These are phyloP conservation scores for Wallacemonas sp. DNA, from an alignment of 208 protist species.

Conservation along the genomic window DNA sequence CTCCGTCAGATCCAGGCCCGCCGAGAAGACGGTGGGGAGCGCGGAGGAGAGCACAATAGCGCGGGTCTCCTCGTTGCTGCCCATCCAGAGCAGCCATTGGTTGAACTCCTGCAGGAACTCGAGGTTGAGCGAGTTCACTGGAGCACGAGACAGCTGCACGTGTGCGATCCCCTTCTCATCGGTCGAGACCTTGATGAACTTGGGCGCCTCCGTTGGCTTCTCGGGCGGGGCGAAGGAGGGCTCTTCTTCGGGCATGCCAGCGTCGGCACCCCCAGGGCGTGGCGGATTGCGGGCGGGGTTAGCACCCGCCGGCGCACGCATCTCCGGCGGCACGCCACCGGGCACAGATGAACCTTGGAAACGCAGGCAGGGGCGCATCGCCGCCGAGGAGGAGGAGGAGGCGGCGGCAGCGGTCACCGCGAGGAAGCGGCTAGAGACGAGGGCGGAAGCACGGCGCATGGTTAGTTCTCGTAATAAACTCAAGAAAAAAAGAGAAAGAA, in stretches of 20 bases:
- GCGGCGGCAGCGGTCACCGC: background rate
- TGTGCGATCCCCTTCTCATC: constrained; percentile 55
- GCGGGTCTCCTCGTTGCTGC: constrained; percentile 73
- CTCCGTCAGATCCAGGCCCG: constrained; percentile 75
- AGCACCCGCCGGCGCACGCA: constrained; percentile 14
- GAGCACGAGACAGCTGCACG: constrained; percentile 51
- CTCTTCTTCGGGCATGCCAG: constrained; percentile 18
- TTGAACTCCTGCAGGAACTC: constrained; percentile 79
- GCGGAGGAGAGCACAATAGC: constrained; percentile 69
- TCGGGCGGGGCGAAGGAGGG: constrained; percentile 53
- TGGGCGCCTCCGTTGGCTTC: constrained; percentile 69
- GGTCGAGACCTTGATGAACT: constrained; percentile 64
- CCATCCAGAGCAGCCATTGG: constrained; percentile 83
- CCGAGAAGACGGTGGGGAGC: constrained; percentile 77
- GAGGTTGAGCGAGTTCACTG: constrained; percentile 75
- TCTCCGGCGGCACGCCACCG: constrained; percentile 34
- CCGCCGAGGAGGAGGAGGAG: background rate
- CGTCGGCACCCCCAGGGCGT: background rate
- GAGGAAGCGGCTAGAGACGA: constrained; percentile 17
- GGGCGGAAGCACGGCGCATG: constrained; percentile 28
- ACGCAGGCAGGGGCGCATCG: constrained; percentile 14
- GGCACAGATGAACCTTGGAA: constrained; percentile 24
- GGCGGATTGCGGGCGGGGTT: constrained; percentile 10
- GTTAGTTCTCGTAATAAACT: background rate
- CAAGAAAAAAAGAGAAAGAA: background rate